These are phyloP conservation scores for Pseudonitzschia pungens DNA, from an alignment of 108 stramenopile species.

Conservation along the genomic window DNA sequence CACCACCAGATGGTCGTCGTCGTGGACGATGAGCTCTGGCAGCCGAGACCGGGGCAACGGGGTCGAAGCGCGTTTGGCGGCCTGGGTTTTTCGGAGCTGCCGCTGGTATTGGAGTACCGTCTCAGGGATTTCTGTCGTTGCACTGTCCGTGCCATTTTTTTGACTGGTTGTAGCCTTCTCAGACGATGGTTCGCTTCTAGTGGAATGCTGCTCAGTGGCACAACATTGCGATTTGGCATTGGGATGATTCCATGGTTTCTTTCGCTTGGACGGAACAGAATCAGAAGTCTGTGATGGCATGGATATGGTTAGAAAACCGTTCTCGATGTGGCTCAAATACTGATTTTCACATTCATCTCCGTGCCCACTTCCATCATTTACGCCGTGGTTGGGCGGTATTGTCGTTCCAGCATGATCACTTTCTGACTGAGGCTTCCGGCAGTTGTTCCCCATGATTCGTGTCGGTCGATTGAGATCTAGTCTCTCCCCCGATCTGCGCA, in stretches of 20 bases:
- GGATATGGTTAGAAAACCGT: not conserved
- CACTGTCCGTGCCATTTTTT: not conserved
- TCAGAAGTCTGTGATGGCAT: not conserved
- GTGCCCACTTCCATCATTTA: no score
- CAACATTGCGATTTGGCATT: not conserved
- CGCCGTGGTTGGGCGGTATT: no score
- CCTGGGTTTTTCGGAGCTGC: conserved; percentile 63
- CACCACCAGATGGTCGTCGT: conserved; percentile 69
- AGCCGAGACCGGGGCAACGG: conserved; percentile 37
- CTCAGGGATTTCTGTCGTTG: conserved; percentile 50
- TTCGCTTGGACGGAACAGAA: no score
- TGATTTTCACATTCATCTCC: not conserved
- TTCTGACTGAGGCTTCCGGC: no score
- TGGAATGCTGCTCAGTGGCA: no score
- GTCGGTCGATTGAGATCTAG: no score
- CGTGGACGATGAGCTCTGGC: conserved; percentile 38
- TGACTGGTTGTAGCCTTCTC: no score
- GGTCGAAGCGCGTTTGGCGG: conserved; percentile 43
- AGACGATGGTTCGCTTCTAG: no score
- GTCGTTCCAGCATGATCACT: no score
- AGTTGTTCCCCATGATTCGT: no score
- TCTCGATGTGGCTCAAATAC: not conserved
- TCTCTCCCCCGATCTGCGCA: no score
- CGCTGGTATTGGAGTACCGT: conserved; percentile 79
- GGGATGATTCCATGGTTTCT: no score